These are phyloP conservation scores for Trametes punicea DNA, from an alignment of 768 basidiomycete species.

Conservation along the genomic window DNA sequence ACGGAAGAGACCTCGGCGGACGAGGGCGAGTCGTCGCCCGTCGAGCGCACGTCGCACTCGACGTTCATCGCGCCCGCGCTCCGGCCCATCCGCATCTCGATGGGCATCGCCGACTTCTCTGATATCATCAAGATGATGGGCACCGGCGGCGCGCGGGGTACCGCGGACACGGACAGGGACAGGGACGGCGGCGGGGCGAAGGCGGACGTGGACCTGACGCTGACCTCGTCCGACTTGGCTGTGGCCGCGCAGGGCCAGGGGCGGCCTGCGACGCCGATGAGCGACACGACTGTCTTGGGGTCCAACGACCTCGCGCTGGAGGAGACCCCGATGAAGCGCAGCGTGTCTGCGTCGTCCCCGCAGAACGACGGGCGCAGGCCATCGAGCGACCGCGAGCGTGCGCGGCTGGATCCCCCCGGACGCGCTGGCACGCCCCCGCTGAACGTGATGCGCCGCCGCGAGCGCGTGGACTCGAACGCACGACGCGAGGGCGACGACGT, in stretches of 20 bases:
- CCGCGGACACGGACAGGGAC: too few relatives aligned
- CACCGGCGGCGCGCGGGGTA: slow-evolving; percentile 37
- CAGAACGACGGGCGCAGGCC: neutral
- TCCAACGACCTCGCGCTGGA: slow-evolving; percentile 7
- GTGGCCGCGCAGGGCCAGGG: neutral
- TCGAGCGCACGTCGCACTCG: slow-evolving; percentile 63
- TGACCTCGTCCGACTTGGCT: slow-evolving; percentile 16
- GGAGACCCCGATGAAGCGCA: slow-evolving; percentile 24
- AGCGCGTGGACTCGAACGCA: slow-evolving; percentile 5
- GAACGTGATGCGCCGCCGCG: slow-evolving; percentile 2
- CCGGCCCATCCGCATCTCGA: slow-evolving; percentile 88
- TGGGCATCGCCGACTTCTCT: slow-evolving; percentile 79
- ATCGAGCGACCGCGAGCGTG: slow-evolving; percentile 11
- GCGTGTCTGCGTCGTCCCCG: neutral
- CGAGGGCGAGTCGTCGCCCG: slow-evolving; percentile 52
- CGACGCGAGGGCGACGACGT: neutral
- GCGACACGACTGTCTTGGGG: slow-evolving; percentile 23
- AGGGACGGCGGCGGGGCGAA: slow-evolving; percentile 44
- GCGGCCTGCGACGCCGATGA: slow-evolving; percentile 26
- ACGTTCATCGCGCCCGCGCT: slow-evolving; percentile 86
- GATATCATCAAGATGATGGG: slow-evolving; percentile 63
- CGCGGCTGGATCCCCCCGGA: neutral
- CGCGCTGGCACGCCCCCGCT: slow-evolving; percentile 7
- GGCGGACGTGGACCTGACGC: slow-evolving; percentile 31
- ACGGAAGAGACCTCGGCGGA: slow-evolving; percentile 24